Percentiles rank a stretch among this genome's conserved stretches.
phyloP scores from a whole-genome alignment of 306 rosid genomes.

The Lathyrus oleraceus region DNA sequence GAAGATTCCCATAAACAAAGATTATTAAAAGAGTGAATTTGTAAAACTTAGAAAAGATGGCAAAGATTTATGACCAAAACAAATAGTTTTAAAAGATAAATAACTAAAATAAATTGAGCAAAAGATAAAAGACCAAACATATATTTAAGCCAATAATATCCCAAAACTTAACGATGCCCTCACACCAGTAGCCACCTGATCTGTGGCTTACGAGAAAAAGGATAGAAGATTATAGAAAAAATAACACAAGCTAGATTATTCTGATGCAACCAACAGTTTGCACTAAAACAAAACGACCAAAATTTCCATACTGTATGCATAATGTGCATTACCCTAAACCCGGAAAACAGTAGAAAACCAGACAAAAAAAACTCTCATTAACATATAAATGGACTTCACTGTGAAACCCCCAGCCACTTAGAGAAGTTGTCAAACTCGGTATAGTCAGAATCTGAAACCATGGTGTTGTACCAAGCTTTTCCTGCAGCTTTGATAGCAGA shows the following conservation, averaged over 20 bases:
- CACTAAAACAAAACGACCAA: neutral
- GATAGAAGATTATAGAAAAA: neutral
- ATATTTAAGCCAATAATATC: no score
- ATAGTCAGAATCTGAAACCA: conserved; percentile 85
- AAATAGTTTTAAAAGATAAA: no score
- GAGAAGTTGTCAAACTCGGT: conserved; percentile 74
- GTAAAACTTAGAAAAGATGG: no score
- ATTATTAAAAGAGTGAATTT: no score
- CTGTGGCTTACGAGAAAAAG: neutral
- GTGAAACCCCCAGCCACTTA: conserved; percentile 62
- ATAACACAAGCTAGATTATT: neutral
- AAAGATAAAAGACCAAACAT: no score
- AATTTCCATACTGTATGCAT: neutral
- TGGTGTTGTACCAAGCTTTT: conserved; percentile 76
- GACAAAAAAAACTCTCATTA: neutral
- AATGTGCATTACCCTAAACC: neutral
- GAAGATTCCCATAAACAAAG: no score
- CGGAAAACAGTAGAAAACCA: neutral
- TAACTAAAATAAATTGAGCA: no score
- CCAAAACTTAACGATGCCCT: neutral
- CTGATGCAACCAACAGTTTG: conserved; percentile 4
- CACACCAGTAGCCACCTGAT: neutral
- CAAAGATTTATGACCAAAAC: no score
- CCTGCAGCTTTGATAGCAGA: conserved; percentile 67
- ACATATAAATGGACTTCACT: conserved; percentile 7